A percentile compares a stretch with the other conserved stretches of the same genome.
phyloP scores from a whole-genome alignment of 2,329 filamentous ascomycete genomes.

The Proliferodiscus dingleyae region DNA sequence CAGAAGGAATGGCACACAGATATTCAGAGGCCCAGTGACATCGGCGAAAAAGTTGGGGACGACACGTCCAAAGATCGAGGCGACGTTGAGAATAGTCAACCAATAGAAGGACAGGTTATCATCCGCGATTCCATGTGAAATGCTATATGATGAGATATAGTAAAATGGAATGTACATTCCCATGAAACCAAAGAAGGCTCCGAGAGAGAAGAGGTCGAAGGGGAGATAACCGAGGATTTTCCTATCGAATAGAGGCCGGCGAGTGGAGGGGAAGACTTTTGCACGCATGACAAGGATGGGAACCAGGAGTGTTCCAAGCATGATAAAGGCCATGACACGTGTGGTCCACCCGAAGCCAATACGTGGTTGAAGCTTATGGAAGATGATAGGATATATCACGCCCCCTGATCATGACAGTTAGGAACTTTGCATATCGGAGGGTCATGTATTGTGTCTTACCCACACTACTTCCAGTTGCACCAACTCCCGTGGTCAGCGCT shows the following conservation, averaged over 20 bases:
- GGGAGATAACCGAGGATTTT: slow-evolving; percentile 22
- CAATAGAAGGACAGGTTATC: slow-evolving; percentile 29
- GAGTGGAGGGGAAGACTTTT: slow-evolving; percentile 14
- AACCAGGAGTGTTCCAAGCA: slow-evolving; percentile 34
- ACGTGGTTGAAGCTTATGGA: slow-evolving; percentile 34
- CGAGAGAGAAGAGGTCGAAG: slow-evolving; percentile 13
- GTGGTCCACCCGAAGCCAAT: slow-evolving; percentile 42
- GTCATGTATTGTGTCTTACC: slow-evolving; percentile 25
- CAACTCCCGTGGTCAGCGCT: slow-evolving; percentile 33
- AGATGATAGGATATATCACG: slow-evolving; percentile 41
- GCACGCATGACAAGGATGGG: slow-evolving; percentile 23
- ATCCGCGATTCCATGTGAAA: slow-evolving; percentile 30
- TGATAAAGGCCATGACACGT: slow-evolving; percentile 42
- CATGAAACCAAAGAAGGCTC: slow-evolving; percentile 27
- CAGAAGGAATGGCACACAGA: slow-evolving; percentile 40
- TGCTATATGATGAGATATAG: slow-evolving; percentile 33
- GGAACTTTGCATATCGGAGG: neutral
- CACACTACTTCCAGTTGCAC: slow-evolving; percentile 34
- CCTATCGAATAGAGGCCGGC: slow-evolving; percentile 14
- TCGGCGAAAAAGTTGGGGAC: slow-evolving; percentile 50
- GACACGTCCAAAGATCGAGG: slow-evolving; percentile 48
- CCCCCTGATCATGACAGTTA: slow-evolving; percentile 30
- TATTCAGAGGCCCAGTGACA: slow-evolving; percentile 47
- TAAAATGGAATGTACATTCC: slow-evolving; percentile 50
- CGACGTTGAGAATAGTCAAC: slow-evolving; percentile 24